Base-by-base conservation (phyloP, 1,139 yeast species). In the Zygosaccharomyces pseudobailii region DNA sequence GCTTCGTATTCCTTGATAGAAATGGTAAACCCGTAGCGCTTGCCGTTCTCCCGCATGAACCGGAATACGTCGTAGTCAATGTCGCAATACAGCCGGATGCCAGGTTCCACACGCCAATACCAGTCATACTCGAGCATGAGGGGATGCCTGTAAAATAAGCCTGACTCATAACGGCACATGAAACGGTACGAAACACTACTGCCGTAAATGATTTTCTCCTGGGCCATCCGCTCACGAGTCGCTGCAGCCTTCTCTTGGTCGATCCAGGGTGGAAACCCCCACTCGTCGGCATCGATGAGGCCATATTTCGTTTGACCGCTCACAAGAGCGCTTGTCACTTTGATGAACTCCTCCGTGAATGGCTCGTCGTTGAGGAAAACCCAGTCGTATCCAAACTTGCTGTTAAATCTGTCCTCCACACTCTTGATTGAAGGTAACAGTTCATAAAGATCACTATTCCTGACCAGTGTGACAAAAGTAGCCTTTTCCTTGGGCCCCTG, bases 21-120 rank as follows among this genome's bases (percentile, higher is more conserved):
- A 53, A 83, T 79, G 36, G 84, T 76, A 65, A 83, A 84, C 3
- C 81, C 82, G 60, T 83, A 83, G 45, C 70, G 74, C 68, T 82
- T 81, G 42, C 73, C 66, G 58, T 79, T 73, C 42, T 78, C 81
- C 55, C 73, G 72, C 88, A 84, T 82, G 67, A 75, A 76, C 61
- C 72, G 73, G 71, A 84, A 83, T 36, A 81, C 71, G 66, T 84
- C 90, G 62, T 80, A 80, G 55, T 77, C 76, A 50, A 83, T 73
- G 65, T 83, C 86, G 71, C 89, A 84, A 62, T 72, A 73, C 50
- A 81, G 73, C 61, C 74, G 70, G 55, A 82, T 73, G 57, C 76
- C 79, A 8, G 89, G 89, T 61, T 84, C 89, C 49, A 84, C 87
- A 68, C 89, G 74, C 90, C 89, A 84, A 67, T 84, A 84, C 73